A percentile compares a stretch with the other conserved stretches of the same genome.
These are phyloP conservation scores for Zygosaccharomyces bailii DNA, from an alignment of 805 yeast genomes.

Conservation along the genomic window DNA sequence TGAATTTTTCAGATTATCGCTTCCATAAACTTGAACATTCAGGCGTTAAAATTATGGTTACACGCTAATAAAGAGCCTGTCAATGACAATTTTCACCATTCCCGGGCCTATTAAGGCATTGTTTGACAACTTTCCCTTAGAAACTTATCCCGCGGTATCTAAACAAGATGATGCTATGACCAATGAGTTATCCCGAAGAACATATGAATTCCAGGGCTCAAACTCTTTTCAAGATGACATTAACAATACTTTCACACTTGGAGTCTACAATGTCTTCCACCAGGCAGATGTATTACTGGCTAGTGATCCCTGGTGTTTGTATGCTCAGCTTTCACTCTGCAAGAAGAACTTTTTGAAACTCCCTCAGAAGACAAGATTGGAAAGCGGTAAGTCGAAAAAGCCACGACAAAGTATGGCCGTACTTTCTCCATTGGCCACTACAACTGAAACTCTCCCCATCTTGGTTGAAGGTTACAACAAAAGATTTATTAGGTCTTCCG, in stretches of 20 bases:
- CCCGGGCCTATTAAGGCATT: slow-evolving; percentile 45
- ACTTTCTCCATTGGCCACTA: slow-evolving; percentile 48
- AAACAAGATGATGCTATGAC: slow-evolving; percentile 30
- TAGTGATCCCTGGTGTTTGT: slow-evolving; percentile 57
- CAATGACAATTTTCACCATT: slow-evolving; percentile 16
- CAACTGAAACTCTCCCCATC: slow-evolving; percentile 51
- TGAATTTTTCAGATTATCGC: not conserved
- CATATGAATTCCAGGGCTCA: slow-evolving; percentile 21
- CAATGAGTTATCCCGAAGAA: slow-evolving; percentile 25
- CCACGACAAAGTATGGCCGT: slow-evolving; percentile 39
- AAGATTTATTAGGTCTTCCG: slow-evolving; percentile 39
- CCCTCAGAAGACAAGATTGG: slow-evolving; percentile 32
- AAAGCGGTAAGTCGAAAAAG: slow-evolving; percentile 1
- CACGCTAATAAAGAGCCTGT: not conserved
- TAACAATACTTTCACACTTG: slow-evolving; percentile 45
- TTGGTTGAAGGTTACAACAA: slow-evolving; percentile 46
- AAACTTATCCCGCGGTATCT: slow-evolving; percentile 39
- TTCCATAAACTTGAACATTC: not conserved
- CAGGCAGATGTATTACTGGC: slow-evolving; percentile 39
- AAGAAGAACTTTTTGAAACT: slow-evolving; percentile 42
- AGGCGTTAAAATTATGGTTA: not conserved
- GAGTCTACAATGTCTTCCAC: slow-evolving; percentile 47
- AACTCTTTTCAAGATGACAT: slow-evolving; percentile 10
- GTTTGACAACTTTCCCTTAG: slow-evolving; percentile 52
- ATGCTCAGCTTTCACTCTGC: slow-evolving; percentile 45